Base-by-base conservation (phyloP, 495 filamentous ascomycete species). In the Penicillium ucsense region DNA sequence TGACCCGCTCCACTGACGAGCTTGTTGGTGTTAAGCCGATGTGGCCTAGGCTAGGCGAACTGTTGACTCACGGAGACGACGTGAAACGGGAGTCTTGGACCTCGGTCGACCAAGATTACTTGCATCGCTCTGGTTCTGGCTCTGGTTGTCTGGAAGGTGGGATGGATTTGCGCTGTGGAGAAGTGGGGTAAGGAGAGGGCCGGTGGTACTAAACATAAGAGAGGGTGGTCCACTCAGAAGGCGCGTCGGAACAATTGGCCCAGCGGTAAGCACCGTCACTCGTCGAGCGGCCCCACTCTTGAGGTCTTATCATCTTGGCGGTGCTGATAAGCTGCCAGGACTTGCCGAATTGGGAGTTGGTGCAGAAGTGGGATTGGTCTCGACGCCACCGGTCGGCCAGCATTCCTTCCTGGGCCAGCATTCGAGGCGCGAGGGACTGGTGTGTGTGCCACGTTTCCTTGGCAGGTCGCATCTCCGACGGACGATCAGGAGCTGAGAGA, bases 21-120 rank as follows among this genome's bases (percentile, higher is more conserved):
- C 57, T 57, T 60, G 55, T 60, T 46, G 38, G 35, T 41, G 57
- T 57, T 60, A 60, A 60, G 57, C 57, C 47, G 39, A 39, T 30
- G 38, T 38, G 27, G 33, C 20, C 11, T 30, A 11, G 29, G 39
- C 42, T 42, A 33, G 47, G 47, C 38, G 41, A n/a, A 32, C 38
- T 40, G 32, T 48, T 20, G 20, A 20, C 20, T 20, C 20, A 20
- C 20, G 20, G 20, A 20, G 20, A 20, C 20, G 20, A 20, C 20
- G 20, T 20, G 20, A 20, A 20, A 20, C 20, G 38, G 37, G 40
- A 32, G 34, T 31, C 35, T 41, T 37, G 35, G 42, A 20, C 20
- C 20, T 20, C 20, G 20, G 20, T 20, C 20, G 20, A 20, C 20
- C 20, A 20, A 20, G 20, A 20, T 20, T 20, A 20, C 20, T 20